These are phyloP conservation scores for Nymphaea thermarum DNA, from an alignment of 164 flowering plant genomes.

Conservation along the genomic window DNA sequence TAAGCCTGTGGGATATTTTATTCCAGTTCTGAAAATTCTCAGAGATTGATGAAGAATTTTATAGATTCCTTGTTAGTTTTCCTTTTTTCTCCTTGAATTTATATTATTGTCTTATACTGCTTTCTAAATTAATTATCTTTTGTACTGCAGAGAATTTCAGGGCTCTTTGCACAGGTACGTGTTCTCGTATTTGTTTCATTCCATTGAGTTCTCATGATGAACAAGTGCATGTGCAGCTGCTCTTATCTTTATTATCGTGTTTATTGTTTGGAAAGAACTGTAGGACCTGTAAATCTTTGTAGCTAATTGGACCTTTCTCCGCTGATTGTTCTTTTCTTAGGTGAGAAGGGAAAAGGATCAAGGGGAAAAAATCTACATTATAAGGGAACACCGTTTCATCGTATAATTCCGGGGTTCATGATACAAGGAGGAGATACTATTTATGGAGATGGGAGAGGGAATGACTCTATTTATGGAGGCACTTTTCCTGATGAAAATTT, in stretches of 20 bases:
- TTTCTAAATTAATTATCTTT: slow-evolving; percentile 4
- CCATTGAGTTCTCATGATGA: neutral
- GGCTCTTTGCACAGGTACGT: slow-evolving; percentile 92
- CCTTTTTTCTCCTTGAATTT: neutral
- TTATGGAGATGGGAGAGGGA: slow-evolving; percentile 67
- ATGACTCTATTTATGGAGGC: slow-evolving; percentile 78
- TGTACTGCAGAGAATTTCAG: slow-evolving; percentile 86
- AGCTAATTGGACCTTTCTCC: neutral
- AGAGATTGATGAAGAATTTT: neutral
- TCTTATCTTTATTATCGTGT: neutral
- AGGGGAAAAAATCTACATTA: slow-evolving; percentile 69
- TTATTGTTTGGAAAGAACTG: too few species aligned
- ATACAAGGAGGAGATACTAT: slow-evolving; percentile 90
- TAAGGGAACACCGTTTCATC: slow-evolving; percentile 87
- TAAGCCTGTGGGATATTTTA: too few species aligned
- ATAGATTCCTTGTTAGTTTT: neutral
- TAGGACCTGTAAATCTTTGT: neutral
- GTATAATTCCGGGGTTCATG: slow-evolving; percentile 86
- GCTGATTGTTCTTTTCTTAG: slow-evolving; percentile 23
- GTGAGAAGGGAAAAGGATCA: slow-evolving; percentile 61
- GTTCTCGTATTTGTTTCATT: neutral
- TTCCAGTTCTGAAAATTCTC: too few species aligned
- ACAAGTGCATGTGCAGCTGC: neutral
- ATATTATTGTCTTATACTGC: slow-evolving; percentile 8
- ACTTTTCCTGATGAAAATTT: slow-evolving; percentile 90